Conservation (phyloP, 73 alveolate genomes). For the Tetrahymena malaccensis region DNA sequence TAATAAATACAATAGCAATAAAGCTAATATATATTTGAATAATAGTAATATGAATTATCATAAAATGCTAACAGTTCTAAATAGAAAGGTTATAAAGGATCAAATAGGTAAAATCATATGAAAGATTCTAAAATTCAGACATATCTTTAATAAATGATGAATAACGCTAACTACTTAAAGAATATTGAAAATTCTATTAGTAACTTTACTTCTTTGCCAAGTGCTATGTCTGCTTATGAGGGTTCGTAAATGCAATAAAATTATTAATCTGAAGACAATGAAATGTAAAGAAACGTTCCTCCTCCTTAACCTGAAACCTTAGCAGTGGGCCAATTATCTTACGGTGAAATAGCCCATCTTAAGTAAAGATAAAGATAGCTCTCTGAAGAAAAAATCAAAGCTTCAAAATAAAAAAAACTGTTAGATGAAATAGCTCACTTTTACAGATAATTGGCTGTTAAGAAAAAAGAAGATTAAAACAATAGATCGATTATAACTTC, state of each 20-base stretch:
- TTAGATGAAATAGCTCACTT: neutral
- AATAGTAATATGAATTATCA: neutral
- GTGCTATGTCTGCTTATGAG: neutral
- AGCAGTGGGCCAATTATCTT: neutral
- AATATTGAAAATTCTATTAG: neutral
- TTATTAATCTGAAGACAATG: neutral
- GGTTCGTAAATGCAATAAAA: neutral
- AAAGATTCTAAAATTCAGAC: neutral
- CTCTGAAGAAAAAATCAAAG: neutral
- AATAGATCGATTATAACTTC: neutral
- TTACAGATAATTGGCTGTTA: neutral
- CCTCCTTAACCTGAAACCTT: neutral
- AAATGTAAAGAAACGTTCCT: neutral
- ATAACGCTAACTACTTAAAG: neutral
- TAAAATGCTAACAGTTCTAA: neutral
- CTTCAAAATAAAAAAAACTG: neutral
- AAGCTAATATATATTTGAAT: neutral
- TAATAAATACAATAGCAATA: neutral
- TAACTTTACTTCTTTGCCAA: neutral
- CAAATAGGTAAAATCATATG: neutral
- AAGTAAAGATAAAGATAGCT: neutral
- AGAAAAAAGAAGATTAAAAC: neutral
- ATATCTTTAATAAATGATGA: neutral
- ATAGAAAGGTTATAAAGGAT: neutral
- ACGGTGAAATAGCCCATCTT: neutral